phyloP scores from a whole-genome alignment of 2,329 filamentous ascomycete genomes.

The Epichloe hybrida region DNA sequence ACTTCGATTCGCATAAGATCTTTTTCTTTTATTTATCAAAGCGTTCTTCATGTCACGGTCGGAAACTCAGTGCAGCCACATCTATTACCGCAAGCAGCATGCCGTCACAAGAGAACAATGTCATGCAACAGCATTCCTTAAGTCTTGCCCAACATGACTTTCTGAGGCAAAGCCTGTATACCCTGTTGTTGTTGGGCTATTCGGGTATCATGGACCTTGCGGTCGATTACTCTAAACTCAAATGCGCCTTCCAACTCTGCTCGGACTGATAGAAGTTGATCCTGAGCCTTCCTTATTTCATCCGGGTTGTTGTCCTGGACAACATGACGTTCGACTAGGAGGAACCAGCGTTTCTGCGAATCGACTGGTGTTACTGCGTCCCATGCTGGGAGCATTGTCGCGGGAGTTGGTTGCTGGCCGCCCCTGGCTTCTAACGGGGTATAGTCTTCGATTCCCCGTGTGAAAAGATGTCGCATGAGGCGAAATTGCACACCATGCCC shows the following conservation, averaged over 20 bases:
- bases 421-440: conserved; percentile 17
- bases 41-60: too few species aligned
- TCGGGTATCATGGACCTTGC: conserved; percentile 39
- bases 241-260: conserved; percentile 38
- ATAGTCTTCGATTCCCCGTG: conserved; percentile 19
- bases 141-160: conserved; percentile 21
- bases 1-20: too few species aligned
- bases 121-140: conserved; percentile 5
- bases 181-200: conserved; percentile 24
- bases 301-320: conserved; percentile 44
- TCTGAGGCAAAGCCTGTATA: conserved; percentile 25
- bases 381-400: conserved; percentile 29
- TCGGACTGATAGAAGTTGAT: conserved; percentile 33
- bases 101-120: not conserved
- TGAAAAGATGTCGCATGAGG: conserved; percentile 33
- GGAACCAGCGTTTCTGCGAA: conserved; percentile 37
- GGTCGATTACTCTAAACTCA: conserved; percentile 37
- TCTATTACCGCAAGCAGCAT: not conserved
- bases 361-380: conserved; percentile 34
- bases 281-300: conserved; percentile 40
- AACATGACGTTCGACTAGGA: conserved; percentile 40
- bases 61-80: not conserved
- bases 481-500: conserved; percentile 40
- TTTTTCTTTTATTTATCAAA: too few species aligned
- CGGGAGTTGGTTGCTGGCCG: conserved; percentile 8